phyloP scores from a whole-genome alignment of 257 asterid genomes.

The Fraxinus excelsior region DNA sequence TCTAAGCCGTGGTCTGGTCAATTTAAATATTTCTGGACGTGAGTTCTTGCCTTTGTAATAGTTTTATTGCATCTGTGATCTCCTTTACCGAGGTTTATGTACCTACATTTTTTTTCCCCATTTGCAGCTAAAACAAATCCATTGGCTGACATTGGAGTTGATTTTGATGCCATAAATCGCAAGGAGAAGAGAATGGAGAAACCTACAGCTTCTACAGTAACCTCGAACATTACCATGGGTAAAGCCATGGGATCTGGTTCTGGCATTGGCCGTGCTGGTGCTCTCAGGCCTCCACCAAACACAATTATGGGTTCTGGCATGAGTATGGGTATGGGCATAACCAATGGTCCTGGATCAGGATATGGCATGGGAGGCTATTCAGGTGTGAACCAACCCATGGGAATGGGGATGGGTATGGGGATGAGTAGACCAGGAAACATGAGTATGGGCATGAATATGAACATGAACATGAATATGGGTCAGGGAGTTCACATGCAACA shows the following conservation, averaged over 20 bases:
- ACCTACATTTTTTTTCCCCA: not conserved
- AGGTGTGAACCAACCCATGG: not conserved
- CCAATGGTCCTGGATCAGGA: constrained; percentile 21
- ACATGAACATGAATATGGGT: constrained; percentile 28
- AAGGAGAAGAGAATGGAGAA: constrained; percentile 96
- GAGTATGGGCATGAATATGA: not conserved
- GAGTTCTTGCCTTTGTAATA: constrained; percentile 33
- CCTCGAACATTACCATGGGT: constrained; percentile 84
- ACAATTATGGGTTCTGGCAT: constrained; percentile 57
- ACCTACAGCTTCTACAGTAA: constrained; percentile 56
- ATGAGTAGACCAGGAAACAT: not conserved
- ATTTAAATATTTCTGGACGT: constrained; percentile 93
- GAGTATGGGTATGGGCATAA: constrained; percentile 42
- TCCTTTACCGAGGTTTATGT: not conserved
- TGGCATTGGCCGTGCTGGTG: constrained; percentile 74
- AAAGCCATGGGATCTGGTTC: constrained; percentile 99
- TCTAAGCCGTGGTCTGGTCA: constrained; percentile 89
- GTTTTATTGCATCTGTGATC: constrained; percentile 3
- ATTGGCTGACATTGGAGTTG: constrained; percentile 86
- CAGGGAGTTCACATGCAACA: constrained; percentile 58
- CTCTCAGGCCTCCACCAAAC: constrained; percentile 63
- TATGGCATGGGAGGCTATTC: constrained; percentile 41
- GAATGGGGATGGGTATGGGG: constrained; percentile 5
- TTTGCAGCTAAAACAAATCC: constrained; percentile 92
- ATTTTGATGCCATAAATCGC: constrained; percentile 92